Base-by-base conservation (phyloP, 305 asterid species). In the Fraxinus sp. region DNA sequence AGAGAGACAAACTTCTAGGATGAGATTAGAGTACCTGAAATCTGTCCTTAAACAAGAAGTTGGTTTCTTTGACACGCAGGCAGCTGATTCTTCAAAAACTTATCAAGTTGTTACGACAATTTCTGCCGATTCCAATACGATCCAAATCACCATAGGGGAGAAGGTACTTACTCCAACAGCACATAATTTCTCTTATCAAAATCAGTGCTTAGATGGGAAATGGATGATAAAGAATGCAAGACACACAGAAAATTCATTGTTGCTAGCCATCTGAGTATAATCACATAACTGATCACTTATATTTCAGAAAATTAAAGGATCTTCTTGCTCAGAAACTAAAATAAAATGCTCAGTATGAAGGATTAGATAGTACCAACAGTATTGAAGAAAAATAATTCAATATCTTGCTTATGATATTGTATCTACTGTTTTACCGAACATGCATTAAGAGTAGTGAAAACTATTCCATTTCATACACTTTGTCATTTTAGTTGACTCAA, bases 21-120 rank as follows among this genome's bases (percentile, higher is more conserved):
- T 94, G 96, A 90, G 98, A 88, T 28, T 91, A 14, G 96, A 91
- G 84, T 92, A 92, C 87, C 94, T 92, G 7, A 92, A 88, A 89
- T 91, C 96, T 72, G 98, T 92, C 24, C 92, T 92, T 2, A 28
- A 86, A 85, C 98, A 94, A 85, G 98, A 94, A 79, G 98, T 92
- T 32, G 95, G 92, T 16, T 94, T 91, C 95, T 94, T 92, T 36
- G 96, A 94, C 81, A 88, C 95, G 39, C 92, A 92, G 49, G 94
- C 80, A 5, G 89, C 93, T 6, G 97, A 92, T 78, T 86, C 98
- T 62, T 92, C 97, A 8, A 90, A 91, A 46, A 90, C 95, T 24
- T 92, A 75, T 84, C 94, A 92, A 87, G 93, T 94, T 80, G 92
- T 93, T 79, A 79, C 92, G 24, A 3, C 35, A 32, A 32, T 94